Evolutionary conservation across 2,329 filamentous ascomycete species (phyloP).

Genomic region (Clonostachys solani): DNA sequence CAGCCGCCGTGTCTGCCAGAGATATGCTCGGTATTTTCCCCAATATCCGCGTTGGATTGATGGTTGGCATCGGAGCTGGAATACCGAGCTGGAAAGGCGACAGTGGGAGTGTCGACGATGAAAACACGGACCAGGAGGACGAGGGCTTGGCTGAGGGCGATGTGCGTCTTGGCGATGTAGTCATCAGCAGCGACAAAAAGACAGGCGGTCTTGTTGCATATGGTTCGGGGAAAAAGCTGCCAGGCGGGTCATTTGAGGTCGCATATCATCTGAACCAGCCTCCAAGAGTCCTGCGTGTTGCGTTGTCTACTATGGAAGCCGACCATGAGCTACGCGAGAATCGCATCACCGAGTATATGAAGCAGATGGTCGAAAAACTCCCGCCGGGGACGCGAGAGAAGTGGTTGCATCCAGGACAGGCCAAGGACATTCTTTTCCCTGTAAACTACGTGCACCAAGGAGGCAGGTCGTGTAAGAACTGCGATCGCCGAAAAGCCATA

Average conservation of each 20-base stretch:
- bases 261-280: neutral
- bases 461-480: neutral
- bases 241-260: neutral
- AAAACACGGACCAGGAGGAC: neutral
- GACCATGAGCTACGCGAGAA: neutral
- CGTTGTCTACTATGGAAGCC: neutral
- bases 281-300: neutral
- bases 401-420: neutral
- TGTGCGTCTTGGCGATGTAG: conserved; percentile 29
- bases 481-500: neutral
- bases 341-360: neutral
- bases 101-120: no score
- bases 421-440: neutral
- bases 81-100: conserved; percentile 3
- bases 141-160: conserved; percentile 12
- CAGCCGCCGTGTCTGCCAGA: conserved; percentile 21
- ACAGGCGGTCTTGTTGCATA: conserved; percentile 6
- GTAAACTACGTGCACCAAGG: neutral
- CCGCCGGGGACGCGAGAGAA: neutral
- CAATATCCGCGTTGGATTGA: conserved; percentile 11
- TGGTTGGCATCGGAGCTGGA: conserved; percentile 14
- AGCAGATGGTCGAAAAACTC: neutral
- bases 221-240: conserved; percentile 1
- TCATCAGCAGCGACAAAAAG: conserved; percentile 15
- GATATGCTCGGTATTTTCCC: conserved; percentile 25